Evolutionary conservation across 2,329 filamentous ascomycete genomes (phyloP).

Genomic region (Xylariaceae sp.): DNA sequence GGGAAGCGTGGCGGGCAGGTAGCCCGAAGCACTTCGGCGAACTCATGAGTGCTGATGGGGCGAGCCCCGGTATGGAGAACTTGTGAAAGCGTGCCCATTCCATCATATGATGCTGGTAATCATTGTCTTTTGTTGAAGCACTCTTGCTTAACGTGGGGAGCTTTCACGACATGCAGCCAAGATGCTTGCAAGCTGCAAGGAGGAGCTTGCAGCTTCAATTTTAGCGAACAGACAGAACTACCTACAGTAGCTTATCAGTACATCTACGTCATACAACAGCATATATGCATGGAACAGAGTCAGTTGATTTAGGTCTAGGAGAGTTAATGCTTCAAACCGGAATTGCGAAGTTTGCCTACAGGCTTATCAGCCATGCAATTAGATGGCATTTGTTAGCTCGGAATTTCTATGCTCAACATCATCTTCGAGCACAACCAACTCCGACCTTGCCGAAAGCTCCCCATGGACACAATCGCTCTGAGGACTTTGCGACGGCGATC

Average conservation of each 20-base stretch:
- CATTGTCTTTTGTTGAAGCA: not conserved
- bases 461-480: conserved; percentile 10
- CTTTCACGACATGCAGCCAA: too few relatives aligned
- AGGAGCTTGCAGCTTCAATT: too few relatives aligned
- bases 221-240: too few relatives aligned
- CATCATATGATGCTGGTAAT: conserved; percentile 38
- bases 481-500: conserved; percentile 17
- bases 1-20: conserved; percentile 59
- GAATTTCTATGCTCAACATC: conserved; percentile 12
- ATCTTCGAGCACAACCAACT: not conserved
- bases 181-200: too few relatives aligned
- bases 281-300: not conserved
- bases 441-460: conserved; percentile 8
- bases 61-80: conserved; percentile 49
- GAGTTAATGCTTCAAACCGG: not conserved
- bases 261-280: too few relatives aligned
- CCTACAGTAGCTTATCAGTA: conserved; percentile 29
- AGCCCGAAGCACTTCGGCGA: conserved; percentile 57
- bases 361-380: conserved; percentile 3
- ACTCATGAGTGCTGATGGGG: conserved; percentile 50
- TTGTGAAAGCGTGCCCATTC: conserved; percentile 50
- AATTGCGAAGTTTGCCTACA: not conserved
- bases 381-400: not conserved
- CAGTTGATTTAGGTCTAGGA: not conserved
- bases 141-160: too few relatives aligned